phyloP scores from a whole-genome alignment of 805 yeast genomes.

The Lipomyces lipofer region DNA sequence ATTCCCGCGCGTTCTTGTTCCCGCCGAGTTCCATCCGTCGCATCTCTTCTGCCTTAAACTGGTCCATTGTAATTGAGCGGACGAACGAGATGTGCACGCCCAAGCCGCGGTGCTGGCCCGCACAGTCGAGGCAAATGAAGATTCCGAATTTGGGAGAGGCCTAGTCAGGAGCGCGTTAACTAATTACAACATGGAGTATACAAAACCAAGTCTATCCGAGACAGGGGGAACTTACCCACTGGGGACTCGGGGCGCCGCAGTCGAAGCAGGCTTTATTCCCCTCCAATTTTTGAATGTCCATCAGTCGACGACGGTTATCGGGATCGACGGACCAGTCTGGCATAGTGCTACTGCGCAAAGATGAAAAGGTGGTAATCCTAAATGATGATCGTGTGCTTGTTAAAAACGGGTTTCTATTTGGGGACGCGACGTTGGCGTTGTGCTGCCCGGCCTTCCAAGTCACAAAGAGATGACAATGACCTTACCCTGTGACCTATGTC shows the following conservation, averaged over 20 bases:
- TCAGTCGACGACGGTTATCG: conserved; percentile 68
- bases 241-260: conserved; percentile 94
- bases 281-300: conserved; percentile 75
- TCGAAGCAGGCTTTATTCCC: conserved; percentile 89
- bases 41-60: conserved; percentile 90
- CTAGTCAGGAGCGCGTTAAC: too few species aligned
- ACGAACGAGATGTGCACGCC: conserved; percentile 98
- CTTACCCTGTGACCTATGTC: too few species aligned
- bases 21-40: conserved; percentile 91
- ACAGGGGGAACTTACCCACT: conserved; percentile 74
- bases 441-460: too few species aligned
- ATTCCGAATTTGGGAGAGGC: conserved; percentile 98
- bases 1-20: conserved; percentile 69
- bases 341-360: too few species aligned
- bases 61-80: conserved; percentile 97
- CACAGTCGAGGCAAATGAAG: conserved; percentile 96
- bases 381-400: too few species aligned
- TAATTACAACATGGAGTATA: too few species aligned
- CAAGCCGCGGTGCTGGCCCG: conserved; percentile 87
- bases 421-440: too few species aligned
- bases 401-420: too few species aligned
- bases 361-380: too few species aligned
- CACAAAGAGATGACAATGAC: too few species aligned
- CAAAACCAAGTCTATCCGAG: too few species aligned
- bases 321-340: conserved; percentile 89